Evolutionary conservation across 1,284 basidiomycete species (phyloP).

Genomic region (Boletus semigastroideus): DNA sequence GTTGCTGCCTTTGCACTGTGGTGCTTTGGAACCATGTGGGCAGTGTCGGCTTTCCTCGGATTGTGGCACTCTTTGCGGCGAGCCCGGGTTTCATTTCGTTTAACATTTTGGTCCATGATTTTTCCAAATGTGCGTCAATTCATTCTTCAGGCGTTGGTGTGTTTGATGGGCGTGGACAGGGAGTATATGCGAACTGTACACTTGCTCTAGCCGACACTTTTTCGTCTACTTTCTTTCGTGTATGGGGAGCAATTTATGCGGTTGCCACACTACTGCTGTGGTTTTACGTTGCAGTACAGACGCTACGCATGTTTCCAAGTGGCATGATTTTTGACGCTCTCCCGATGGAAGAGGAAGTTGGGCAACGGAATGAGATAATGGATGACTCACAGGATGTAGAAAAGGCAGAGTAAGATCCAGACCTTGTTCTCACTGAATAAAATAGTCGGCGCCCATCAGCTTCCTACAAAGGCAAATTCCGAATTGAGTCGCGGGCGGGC

Average conservation of each 20-base stretch:
- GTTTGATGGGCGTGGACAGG: slow-evolving; percentile 34
- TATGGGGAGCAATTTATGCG: slow-evolving; percentile 56
- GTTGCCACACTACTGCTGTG: slow-evolving; percentile 55
- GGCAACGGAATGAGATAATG: not conserved
- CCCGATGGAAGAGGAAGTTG: slow-evolving; percentile 35
- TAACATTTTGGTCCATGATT: slow-evolving; percentile 58
- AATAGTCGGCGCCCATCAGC: not conserved
- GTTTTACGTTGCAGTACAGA: slow-evolving; percentile 49
- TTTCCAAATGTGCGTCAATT: slow-evolving; percentile 55
- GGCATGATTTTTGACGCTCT: slow-evolving; percentile 49
- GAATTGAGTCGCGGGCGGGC: not conserved
- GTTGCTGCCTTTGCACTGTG: slow-evolving; percentile 51
- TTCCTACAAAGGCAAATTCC: not conserved
- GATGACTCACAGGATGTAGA: not conserved
- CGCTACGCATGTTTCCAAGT: slow-evolving; percentile 38
- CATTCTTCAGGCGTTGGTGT: not conserved
- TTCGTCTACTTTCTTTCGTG: slow-evolving; percentile 51
- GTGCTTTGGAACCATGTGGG: slow-evolving; percentile 56
- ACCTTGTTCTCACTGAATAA: too few species aligned
- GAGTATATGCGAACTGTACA: slow-evolving; percentile 66
- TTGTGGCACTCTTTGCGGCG: slow-evolving; percentile 41
- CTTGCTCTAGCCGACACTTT: slow-evolving; percentile 52
- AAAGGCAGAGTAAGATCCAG: not conserved
- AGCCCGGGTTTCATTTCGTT: slow-evolving; percentile 43
- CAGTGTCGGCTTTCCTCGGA: slow-evolving; percentile 47